Conservation (phyloP, 2,329 filamentous ascomycete species). For the Botrytis fragariae region DNA sequence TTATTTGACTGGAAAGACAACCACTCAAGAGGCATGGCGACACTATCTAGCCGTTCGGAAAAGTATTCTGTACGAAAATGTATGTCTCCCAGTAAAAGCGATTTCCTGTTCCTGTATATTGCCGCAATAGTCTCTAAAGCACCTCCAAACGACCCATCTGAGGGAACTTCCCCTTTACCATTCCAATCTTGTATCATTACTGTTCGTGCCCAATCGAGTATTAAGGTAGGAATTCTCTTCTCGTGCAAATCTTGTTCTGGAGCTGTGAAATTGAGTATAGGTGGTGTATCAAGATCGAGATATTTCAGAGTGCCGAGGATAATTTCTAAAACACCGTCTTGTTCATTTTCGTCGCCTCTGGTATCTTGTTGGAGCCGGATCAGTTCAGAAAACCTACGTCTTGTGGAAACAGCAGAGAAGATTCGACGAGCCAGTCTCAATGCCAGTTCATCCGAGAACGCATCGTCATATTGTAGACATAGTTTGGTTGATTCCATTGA, state of each 20-base stretch:
- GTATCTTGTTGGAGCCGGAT: slow-evolving; percentile 33
- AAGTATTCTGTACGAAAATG: slow-evolving; percentile 76
- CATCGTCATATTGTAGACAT: slow-evolving; percentile 61
- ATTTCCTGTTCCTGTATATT: slow-evolving; percentile 63
- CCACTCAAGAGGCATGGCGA: slow-evolving; percentile 74
- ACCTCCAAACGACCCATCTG: slow-evolving; percentile 70
- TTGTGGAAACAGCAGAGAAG: slow-evolving; percentile 51
- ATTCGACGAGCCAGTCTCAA: slow-evolving; percentile 57
- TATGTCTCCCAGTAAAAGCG: slow-evolving; percentile 62
- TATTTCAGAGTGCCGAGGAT: slow-evolving; percentile 43
- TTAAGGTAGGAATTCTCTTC: slow-evolving; percentile 53
- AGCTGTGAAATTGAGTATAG: slow-evolving; percentile 48
- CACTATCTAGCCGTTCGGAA: slow-evolving; percentile 69
- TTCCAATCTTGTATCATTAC: slow-evolving; percentile 80
- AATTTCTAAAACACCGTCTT: slow-evolving; percentile 31
- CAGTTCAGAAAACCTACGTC: slow-evolving; percentile 35
- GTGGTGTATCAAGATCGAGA: slow-evolving; percentile 39
- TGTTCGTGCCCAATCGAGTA: slow-evolving; percentile 70
- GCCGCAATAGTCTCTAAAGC: slow-evolving; percentile 71
- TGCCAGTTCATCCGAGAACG: slow-evolving; percentile 59
- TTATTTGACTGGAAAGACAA: slow-evolving; percentile 58
- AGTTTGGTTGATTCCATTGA: slow-evolving; percentile 49
- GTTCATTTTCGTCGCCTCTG: slow-evolving; percentile 26
- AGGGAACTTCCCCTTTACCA: slow-evolving; percentile 66
- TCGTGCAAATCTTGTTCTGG: slow-evolving; percentile 55